Percentiles rank a stretch among this genome's conserved stretches.
Conservation (phyloP, 805 yeast genomes). For the Deakozyma indianensis region DNA sequence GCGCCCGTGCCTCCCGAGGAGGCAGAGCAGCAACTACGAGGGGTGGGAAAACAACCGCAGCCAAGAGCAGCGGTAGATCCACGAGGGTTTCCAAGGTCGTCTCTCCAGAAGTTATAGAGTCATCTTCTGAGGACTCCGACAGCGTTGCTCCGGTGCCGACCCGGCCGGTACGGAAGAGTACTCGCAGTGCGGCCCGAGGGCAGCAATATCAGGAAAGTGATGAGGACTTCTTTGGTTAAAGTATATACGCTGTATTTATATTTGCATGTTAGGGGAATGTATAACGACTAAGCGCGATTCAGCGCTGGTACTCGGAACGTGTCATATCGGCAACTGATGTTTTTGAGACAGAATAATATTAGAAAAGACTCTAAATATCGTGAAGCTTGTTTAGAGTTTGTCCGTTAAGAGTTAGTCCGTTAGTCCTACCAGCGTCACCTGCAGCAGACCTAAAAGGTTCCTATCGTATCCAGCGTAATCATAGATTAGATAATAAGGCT, state of each 20-base stretch:
- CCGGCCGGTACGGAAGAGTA: neutral
- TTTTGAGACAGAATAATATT: too few relatives aligned
- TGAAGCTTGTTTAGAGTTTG: too few relatives aligned
- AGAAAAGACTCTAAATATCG: too few relatives aligned
- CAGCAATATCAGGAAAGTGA: neutral
- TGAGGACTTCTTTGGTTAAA: neutral
- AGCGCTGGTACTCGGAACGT: too few relatives aligned
- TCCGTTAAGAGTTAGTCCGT: too few relatives aligned
- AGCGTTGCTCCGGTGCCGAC: neutral
- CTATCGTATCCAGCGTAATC: too few relatives aligned
- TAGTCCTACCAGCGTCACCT: too few relatives aligned
- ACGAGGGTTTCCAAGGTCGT: neutral
- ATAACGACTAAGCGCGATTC: too few relatives aligned
- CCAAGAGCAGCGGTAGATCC: neutral
- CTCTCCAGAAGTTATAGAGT: neutral
- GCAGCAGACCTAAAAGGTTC: too few relatives aligned
- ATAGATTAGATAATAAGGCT: too few relatives aligned
- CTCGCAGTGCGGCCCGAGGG: neutral
- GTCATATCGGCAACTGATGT: too few relatives aligned
- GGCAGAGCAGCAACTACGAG: neutral
- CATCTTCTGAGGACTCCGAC: neutral
- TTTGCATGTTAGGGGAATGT: neutral
- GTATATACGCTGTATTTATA: neutral
- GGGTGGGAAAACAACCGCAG: neutral
- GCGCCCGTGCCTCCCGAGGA: neutral